Evolutionary conservation across 2,329 filamentous ascomycete species (phyloP), one percentile per base, ranked within the genome.

Genomic region (Exserohilum turcica): DNA sequence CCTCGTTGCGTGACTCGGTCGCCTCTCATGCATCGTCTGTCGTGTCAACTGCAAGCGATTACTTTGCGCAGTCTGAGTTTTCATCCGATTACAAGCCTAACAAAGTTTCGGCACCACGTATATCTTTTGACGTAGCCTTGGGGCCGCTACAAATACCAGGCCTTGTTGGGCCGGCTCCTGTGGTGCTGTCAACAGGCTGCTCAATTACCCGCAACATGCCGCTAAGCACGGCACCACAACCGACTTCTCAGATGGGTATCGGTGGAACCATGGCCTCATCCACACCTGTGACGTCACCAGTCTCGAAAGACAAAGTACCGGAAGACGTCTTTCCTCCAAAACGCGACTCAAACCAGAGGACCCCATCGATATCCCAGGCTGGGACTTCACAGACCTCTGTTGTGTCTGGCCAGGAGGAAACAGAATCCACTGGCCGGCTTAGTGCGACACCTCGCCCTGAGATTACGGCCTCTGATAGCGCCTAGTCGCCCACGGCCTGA

Each of bases 211-310:
- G 60, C 2, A 63, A 66, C 21, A 48, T 35, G 18, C 52, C 37
- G 18, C 52, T 61, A 13, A 52, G 60, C 24, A 62, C 42, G 38
- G 54, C 50, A 27, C 47, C 37, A 3, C 48, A 61, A 2, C 50
- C 59, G 7, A 62, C 56, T 4, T 63, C 63, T 9, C 44, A 61
- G 24, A 49, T 56, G n/a, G 67, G 69, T 9, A 48, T 72, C 2
- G 66, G 65, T 16, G 69, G 68, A 6, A 74, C 69, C 1, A 72
- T 71, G 65, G 65, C 67, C 2, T 65, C 64, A 16, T 65, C 62
- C 1, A 68, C 62, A 0, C 65, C 66, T 0, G 38, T 64, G 6
- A 56, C 58, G 8, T 67, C 66, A 5, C 67, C 67, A 0, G 45
- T 56, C 1, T 60, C 59, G 12, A 50, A 56, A 1, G 56, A 52